Base-by-base conservation (phyloP, 257 asterid genomes). In the Anisodus acutangulus region DNA sequence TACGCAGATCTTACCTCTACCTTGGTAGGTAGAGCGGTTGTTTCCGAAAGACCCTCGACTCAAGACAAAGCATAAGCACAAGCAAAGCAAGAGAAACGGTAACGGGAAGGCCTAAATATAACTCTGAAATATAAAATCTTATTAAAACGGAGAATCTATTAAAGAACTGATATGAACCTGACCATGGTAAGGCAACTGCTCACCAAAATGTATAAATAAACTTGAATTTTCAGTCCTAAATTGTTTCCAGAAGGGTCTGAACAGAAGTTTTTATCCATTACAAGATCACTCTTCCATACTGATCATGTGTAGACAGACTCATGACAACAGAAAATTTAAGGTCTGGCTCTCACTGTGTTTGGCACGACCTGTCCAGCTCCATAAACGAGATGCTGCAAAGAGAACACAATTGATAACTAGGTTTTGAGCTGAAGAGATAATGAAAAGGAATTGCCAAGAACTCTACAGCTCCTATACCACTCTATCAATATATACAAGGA, bases 161-260 rank as follows among this genome's bases (percentile, higher is more conserved):
- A n/a, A n/a, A n/a, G n/a, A 26, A 53, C 81, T 8, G 81, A 78
- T 78, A 78, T 53, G 47, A 53, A 53, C 64, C 26, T 17, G 49
- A 67, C 59, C 31, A 70, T 72, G 71, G 15, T 39, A 49, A 26
- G 13, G 49, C 41, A 71, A 70, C 84, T 54, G 22, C 95, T 88
- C 89, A 94, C 99, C 99, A 81, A 90, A 92, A 89, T 89, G 98
- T 85, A 96, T 78, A 84, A 90, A 68, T 12, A 91, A 66, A 82
- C 93, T 93, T 16, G 99, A 96, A 88, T 96, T 94, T 43, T 87
- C 90, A 9, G 98, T 89, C 88, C 99, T 89, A 96, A 93, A 67
- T 57, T 88, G 86, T 96, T 96, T 82, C 98, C 98, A 35, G 98
- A 97, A 78, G 95, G 71, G 82, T 96, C 99, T 49, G 93, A 86